Conservation (phyloP, 1,139 yeast genomes). For the Hemisphaericaspora xylofermentans region DNA sequence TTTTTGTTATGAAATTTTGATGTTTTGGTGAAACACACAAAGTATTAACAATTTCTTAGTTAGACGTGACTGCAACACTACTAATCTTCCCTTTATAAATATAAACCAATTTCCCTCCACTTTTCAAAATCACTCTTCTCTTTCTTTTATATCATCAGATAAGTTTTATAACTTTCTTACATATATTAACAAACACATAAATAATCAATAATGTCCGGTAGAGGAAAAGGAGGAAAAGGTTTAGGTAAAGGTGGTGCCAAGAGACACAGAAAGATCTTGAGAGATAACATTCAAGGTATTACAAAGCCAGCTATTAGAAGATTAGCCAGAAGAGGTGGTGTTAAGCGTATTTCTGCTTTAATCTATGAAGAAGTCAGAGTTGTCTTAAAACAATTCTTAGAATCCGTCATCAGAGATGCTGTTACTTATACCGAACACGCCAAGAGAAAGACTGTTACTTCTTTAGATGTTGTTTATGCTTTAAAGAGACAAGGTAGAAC, state of each 20-base stretch:
- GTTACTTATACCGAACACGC: conserved; percentile 99
- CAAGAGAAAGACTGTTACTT: conserved; percentile 99
- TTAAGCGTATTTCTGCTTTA: conserved; percentile 98
- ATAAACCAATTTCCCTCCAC: not conserved
- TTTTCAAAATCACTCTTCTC: not conserved
- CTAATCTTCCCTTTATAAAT: conserved; percentile 3
- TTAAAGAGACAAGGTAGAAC: conserved; percentile 99
- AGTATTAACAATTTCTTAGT: not conserved
- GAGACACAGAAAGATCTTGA: conserved; percentile 99
- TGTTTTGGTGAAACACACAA: too few relatives aligned
- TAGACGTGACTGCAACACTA: too few relatives aligned
- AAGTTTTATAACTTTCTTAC: not conserved
- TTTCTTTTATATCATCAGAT: not conserved
- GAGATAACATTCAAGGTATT: conserved; percentile 99
- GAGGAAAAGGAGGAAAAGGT: conserved; percentile 99
- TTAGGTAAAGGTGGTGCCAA: conserved; percentile 99
- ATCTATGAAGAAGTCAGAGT: conserved; percentile 99
- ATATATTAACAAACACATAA: not conserved
- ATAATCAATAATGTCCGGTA: conserved; percentile 80
- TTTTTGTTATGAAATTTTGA: too few relatives aligned
- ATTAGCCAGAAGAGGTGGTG: conserved; percentile 99
- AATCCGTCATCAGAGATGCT: conserved; percentile 97
- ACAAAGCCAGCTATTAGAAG: conserved; percentile 99
- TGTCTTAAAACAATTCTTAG: conserved; percentile 93
- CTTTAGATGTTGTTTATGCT: conserved; percentile 98